A percentile compares a stretch with the other conserved stretches of the same genome.
Evolutionary conservation across 2,329 filamentous ascomycete species (phyloP).

Genomic region (Fusarium sp.): DNA sequence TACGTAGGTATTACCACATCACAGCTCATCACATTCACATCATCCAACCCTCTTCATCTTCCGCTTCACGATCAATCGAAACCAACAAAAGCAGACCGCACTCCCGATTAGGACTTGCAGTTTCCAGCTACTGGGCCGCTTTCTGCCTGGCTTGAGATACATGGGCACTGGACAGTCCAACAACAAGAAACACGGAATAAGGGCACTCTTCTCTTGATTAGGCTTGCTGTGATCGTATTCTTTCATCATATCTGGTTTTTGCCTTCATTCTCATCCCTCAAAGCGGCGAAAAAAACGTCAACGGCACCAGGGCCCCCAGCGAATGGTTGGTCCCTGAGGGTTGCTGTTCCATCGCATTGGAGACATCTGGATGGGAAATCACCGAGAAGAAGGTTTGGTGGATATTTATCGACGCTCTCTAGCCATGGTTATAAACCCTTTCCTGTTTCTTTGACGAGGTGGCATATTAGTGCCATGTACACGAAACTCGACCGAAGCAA

Average conservation of each 20-base stretch:
- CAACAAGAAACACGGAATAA: background rate
- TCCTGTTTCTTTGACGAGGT: background rate
- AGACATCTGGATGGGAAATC: background rate
- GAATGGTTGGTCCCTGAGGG: background rate
- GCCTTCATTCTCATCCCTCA: background rate
- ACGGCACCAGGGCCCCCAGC: background rate
- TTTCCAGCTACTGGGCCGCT: background rate
- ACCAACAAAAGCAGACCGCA: background rate
- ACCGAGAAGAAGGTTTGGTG: background rate
- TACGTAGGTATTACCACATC: background rate
- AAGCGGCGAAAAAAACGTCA: background rate
- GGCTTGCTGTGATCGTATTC: background rate
- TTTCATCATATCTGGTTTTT: background rate
- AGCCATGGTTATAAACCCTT: constrained; percentile 17
- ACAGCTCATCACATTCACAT: too few species aligned
- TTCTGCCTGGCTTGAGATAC: background rate
- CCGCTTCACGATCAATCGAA: too few species aligned
- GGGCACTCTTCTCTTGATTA: background rate
- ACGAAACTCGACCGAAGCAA: background rate
- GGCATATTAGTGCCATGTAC: constrained; percentile 19
- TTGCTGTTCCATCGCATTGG: background rate
- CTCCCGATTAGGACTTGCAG: background rate
- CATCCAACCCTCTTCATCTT: too few species aligned
- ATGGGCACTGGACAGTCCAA: background rate
- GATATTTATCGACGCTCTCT: constrained; percentile 10